phyloP scores from a whole-genome alignment of 768 basidiomycete species.

The Termitomyces sp. region DNA sequence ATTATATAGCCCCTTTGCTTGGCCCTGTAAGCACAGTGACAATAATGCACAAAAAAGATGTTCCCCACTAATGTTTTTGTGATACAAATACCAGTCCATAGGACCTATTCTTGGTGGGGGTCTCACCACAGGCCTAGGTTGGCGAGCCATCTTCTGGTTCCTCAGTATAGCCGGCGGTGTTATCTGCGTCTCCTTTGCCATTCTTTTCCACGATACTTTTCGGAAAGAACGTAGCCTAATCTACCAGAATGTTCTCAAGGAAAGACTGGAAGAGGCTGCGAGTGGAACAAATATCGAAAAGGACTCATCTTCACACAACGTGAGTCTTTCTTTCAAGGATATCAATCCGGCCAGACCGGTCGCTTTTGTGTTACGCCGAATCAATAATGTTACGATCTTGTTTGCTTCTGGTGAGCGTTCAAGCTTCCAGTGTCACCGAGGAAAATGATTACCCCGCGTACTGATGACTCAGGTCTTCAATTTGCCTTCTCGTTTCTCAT shows the following conservation, averaged over 20 bases:
- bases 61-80: background rate
- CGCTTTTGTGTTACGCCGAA: conserved; percentile 46
- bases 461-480: conserved; percentile 44
- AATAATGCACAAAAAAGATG: background rate
- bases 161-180: conserved; percentile 57
- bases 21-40: conserved; percentile 41
- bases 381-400: conserved; percentile 66
- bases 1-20: conserved; percentile 74
- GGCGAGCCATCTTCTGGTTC: conserved; percentile 86
- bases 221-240: conserved; percentile 78
- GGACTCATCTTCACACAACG: conserved; percentile 16
- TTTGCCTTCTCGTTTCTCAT: conserved; percentile 72
- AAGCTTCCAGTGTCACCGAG: background rate
- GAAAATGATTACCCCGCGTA: background rate
- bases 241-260: conserved; percentile 64
- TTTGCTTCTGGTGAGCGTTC: conserved; percentile 54
- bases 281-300: conserved; percentile 17
- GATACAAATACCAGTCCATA: conserved; percentile 31
- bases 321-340: conserved; percentile 50
- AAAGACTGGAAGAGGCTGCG: conserved; percentile 26
- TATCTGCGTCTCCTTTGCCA: conserved; percentile 50
- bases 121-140: conserved; percentile 60
- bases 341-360: conserved; percentile 73
- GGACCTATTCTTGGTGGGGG: conserved; percentile 74
- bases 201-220: conserved; percentile 80